Conservation (phyloP, 2,329 filamentous ascomycete genomes). For the Diaporthe citri region DNA sequence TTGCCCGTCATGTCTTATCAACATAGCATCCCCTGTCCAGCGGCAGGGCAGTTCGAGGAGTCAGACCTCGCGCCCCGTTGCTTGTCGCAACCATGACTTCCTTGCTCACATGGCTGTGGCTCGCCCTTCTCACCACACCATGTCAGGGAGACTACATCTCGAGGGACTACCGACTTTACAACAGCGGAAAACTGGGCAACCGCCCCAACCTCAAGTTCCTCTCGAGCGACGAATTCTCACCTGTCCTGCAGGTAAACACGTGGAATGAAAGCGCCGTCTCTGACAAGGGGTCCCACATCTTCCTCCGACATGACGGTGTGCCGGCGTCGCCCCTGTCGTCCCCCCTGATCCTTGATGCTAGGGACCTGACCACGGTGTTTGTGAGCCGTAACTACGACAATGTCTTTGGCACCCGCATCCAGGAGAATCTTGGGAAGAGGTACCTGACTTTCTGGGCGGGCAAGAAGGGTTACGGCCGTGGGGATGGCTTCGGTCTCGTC, state of each 20-base stretch:
- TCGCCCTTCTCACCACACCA: neutral
- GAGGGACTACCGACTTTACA: constrained; percentile 42
- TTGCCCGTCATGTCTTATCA: neutral
- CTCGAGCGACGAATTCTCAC: constrained; percentile 40
- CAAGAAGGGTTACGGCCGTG: constrained; percentile 38
- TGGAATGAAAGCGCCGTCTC: constrained; percentile 43
- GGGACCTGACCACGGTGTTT: constrained; percentile 42
- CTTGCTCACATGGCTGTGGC: neutral
- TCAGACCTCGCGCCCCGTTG: neutral
- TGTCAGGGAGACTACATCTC: constrained; percentile 36
- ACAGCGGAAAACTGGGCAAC: constrained; percentile 39
- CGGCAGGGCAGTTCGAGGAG: constrained; percentile 4
- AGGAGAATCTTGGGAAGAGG: constrained; percentile 41
- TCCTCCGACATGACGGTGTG: constrained; percentile 43
- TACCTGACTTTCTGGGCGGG: constrained; percentile 45
- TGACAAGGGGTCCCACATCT: constrained; percentile 42
- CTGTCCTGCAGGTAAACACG: constrained; percentile 41
- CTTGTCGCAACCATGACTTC: neutral
- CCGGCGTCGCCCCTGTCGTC: constrained; percentile 33
- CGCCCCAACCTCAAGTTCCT: constrained; percentile 40
- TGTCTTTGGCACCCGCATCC: constrained; percentile 43
- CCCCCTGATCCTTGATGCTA: constrained; percentile 41
- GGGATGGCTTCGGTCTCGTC: constrained; percentile 42
- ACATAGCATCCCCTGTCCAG: neutral
- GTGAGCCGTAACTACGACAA: constrained; percentile 42